These are phyloP conservation scores for Aspergillus calidoustus DNA, from an alignment of 2,329 filamentous ascomycete species.

Conservation along the genomic window DNA sequence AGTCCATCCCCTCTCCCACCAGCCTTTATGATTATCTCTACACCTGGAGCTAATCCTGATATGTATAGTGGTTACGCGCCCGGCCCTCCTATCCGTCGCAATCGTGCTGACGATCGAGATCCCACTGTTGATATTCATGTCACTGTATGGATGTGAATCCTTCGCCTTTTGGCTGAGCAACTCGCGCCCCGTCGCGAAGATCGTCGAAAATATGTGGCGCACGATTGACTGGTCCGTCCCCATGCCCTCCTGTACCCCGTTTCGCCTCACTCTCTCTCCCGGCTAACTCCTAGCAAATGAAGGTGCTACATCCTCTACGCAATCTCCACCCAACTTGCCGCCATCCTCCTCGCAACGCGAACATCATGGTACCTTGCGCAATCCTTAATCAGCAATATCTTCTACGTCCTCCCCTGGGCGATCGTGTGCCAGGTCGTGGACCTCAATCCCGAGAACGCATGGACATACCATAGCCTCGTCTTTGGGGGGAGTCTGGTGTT, in stretches of 20 bases:
- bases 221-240: conserved; percentile 22
- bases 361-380: no score
- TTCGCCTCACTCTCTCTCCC: background rate
- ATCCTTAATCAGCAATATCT: no score
- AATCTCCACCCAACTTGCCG: no score
- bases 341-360: no score
- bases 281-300: conserved; percentile 23
- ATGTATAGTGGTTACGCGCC: no score
- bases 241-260: background rate
- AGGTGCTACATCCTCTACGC: no score
- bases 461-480: conserved; percentile 29
- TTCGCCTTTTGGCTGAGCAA: conserved; percentile 68
- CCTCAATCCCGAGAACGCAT: conserved; percentile 19
- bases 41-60: no score
- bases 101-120: conserved; percentile 52
- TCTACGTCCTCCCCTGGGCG: no score
- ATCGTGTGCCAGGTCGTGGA: conserved; percentile 47
- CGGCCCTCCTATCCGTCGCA: no score
- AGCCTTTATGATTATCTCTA: no score
- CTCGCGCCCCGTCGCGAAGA: conserved; percentile 60
- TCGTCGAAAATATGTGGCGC: conserved; percentile 70
- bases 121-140: conserved; percentile 66
- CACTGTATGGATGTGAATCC: conserved; percentile 59
- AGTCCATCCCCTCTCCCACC: no score
- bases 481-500: conserved; percentile 31